Evolutionary conservation across 1,284 basidiomycete species (phyloP).

Genomic region (Ceratobasidium theobromae): DNA sequence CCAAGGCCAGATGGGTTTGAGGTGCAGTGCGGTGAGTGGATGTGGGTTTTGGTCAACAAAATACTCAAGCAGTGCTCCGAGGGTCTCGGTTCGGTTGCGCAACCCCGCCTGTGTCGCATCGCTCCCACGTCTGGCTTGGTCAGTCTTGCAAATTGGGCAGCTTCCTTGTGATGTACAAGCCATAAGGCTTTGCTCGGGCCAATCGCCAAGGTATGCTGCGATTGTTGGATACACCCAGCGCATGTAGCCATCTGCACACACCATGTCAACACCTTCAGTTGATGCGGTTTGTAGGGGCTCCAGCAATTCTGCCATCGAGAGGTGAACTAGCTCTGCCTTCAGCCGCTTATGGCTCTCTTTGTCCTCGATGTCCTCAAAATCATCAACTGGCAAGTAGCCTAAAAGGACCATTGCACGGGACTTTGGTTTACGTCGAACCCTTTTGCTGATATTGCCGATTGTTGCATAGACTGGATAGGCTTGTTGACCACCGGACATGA

Average conservation of each 20-base stretch:
- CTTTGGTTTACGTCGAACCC: slow-evolving; percentile 4
- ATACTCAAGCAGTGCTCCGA: neutral
- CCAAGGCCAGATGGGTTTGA: slow-evolving; percentile 21
- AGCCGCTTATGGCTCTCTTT: neutral
- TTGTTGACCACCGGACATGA: slow-evolving; percentile 9
- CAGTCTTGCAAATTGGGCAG: slow-evolving; percentile 1
- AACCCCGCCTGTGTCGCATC: neutral
- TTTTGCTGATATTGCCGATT: slow-evolving; percentile 30
- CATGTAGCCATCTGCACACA: slow-evolving; percentile 4
- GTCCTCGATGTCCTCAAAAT: neutral
- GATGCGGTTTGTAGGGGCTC: neutral
- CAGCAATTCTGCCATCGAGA: neutral
- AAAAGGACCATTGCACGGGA: slow-evolving; percentile 14
- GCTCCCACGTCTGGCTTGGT: neutral
- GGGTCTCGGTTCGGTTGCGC: neutral
- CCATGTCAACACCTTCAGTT: slow-evolving; percentile 5
- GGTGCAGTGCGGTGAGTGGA: neutral
- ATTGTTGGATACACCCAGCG: neutral
- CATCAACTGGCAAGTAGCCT: slow-evolving; percentile 30
- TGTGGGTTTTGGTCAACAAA: neutral
- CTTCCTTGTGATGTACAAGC: slow-evolving; percentile 6
- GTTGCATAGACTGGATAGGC: slow-evolving; percentile 7
- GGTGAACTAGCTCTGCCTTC: slow-evolving; percentile 1
- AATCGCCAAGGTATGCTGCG: slow-evolving; percentile 3
- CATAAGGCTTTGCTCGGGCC: slow-evolving; percentile 6